A percentile compares a stretch with the other conserved stretches of the same genome.
These are phyloP conservation scores for Suillus bovinus DNA, from an alignment of 768 basidiomycete genomes.

Conservation along the genomic window DNA sequence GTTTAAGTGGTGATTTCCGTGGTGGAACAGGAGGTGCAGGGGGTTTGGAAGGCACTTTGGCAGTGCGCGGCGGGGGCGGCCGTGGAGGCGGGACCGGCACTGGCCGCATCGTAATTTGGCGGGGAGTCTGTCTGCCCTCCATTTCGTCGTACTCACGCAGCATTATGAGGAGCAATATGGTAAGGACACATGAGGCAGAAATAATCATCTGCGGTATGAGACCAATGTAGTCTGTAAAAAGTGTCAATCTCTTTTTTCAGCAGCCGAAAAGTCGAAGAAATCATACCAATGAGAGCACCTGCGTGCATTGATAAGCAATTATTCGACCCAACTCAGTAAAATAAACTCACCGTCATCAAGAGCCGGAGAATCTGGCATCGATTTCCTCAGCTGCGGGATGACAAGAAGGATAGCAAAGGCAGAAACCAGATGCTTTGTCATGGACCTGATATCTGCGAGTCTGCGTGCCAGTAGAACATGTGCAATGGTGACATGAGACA, in stretches of 20 bases:
- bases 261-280: not conserved
- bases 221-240: slow-evolving; percentile 47
- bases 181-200: slow-evolving; percentile 39
- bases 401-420: slow-evolving; percentile 43
- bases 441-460: slow-evolving; percentile 28
- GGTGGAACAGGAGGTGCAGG: not conserved
- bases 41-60: slow-evolving; percentile 9
- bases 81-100: slow-evolving; percentile 19
- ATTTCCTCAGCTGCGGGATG: slow-evolving; percentile 50
- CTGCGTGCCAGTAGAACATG: slow-evolving; percentile 45
- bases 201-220: slow-evolving; percentile 62
- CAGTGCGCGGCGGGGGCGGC: not conserved
- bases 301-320: not conserved
- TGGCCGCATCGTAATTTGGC: not conserved
- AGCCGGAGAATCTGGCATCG: slow-evolving; percentile 60
- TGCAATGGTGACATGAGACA: slow-evolving; percentile 52
- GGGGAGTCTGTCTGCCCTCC: slow-evolving; percentile 1
- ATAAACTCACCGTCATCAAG: slow-evolving; percentile 38
- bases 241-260: not conserved
- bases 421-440: slow-evolving; percentile 41
- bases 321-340: slow-evolving; percentile 14
- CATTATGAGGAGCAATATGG: slow-evolving; percentile 43
- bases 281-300: slow-evolving; percentile 52
- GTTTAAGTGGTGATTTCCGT: slow-evolving; percentile 10
- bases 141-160: slow-evolving; percentile 37